Conservation (phyloP, 768 basidiomycete genomes). For the Rhizopogon roseolus region DNA sequence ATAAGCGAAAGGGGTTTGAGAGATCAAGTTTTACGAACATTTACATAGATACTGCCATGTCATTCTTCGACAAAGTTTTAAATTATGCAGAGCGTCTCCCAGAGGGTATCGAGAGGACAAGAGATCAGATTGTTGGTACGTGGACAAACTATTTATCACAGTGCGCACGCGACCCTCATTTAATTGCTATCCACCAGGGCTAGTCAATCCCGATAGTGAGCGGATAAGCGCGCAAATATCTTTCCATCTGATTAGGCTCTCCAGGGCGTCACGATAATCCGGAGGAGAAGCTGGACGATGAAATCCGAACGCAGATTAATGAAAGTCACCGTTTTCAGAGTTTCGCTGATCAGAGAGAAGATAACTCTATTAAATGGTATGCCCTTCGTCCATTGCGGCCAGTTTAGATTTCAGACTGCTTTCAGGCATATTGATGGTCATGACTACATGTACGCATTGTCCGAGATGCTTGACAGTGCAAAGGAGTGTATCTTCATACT, state of each 20-base stretch:
- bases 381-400: conserved; percentile 11
- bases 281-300: conserved; percentile 66
- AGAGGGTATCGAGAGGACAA: conserved; percentile 32
- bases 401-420: background rate
- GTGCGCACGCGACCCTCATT: background rate
- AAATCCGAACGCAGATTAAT: conserved; percentile 70
- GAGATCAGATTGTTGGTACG: conserved; percentile 32
- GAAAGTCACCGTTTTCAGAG: conserved; percentile 77
- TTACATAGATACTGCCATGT: conserved; percentile 24
- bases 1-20: background rate
- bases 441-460: conserved; percentile 94
- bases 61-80: conserved; percentile 34
- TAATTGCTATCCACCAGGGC: conserved; percentile 15
- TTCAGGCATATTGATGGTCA: conserved; percentile 87
- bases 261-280: conserved; percentile 70
- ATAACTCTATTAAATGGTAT: conserved; percentile 82
- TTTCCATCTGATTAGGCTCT: background rate
- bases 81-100: conserved; percentile 31
- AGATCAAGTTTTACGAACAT: too few species aligned
- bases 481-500: conserved; percentile 85
- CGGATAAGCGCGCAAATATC: background rate
- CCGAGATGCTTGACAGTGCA: conserved; percentile 82
- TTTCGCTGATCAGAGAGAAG: conserved; percentile 69
- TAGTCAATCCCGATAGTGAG: conserved; percentile 31
- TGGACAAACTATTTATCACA: background rate